Conservation (phyloP, 805 yeast genomes). For the Saccharomycopsis fodiens region DNA sequence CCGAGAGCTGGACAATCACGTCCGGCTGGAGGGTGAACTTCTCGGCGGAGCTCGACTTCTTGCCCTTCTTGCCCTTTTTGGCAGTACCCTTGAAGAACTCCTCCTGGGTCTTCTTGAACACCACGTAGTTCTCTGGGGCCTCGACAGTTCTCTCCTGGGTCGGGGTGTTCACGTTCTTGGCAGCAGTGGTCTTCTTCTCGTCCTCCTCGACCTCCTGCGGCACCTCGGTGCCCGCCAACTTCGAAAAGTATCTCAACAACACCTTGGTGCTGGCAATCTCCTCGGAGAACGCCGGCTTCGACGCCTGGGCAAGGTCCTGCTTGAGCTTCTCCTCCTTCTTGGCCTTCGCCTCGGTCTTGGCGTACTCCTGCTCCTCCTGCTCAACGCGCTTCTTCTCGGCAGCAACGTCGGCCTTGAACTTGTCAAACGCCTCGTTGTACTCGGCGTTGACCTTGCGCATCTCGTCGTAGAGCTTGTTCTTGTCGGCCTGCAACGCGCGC, state of each 20-base stretch:
- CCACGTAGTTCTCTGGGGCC: constrained; percentile 55
- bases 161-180: constrained; percentile 24
- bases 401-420: constrained; percentile 59
- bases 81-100: constrained; percentile 45
- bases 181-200: constrained; percentile 34
- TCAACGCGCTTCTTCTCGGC: constrained; percentile 67
- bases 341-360: constrained; percentile 40
- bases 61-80: constrained; percentile 42
- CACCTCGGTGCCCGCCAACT: constrained; percentile 11
- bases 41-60: constrained; percentile 25
- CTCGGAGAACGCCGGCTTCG: constrained; percentile 73
- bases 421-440: constrained; percentile 66
- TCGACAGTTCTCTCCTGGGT: constrained; percentile 42
- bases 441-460: constrained; percentile 66
- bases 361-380: constrained; percentile 42
- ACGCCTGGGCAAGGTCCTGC: constrained; percentile 62
- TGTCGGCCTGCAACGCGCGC: constrained; percentile 55
- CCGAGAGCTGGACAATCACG: constrained; percentile 66
- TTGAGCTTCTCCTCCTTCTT: constrained; percentile 56
- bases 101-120: constrained; percentile 56
- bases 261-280: constrained; percentile 74
- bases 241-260: constrained; percentile 52
- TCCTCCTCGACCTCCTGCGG: constrained; percentile 32
- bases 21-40: constrained; percentile 75
- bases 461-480: constrained; percentile 58